These are phyloP conservation scores for Fusarium hainanense DNA, from an alignment of 2,329 filamentous ascomycete species.

Conservation along the genomic window DNA sequence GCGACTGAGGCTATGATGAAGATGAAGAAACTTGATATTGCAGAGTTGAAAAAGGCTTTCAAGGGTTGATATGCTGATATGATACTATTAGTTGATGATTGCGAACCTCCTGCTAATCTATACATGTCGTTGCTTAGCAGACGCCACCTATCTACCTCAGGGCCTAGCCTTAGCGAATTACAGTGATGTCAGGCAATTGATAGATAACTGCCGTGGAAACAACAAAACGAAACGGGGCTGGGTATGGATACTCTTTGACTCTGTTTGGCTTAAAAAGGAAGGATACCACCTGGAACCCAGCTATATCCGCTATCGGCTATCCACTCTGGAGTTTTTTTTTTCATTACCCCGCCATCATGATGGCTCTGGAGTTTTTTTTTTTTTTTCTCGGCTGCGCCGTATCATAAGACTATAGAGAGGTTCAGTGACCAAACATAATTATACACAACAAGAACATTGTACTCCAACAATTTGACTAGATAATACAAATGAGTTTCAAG, in stretches of 20 bases:
- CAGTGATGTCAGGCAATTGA: neutral
- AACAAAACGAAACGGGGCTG: neutral
- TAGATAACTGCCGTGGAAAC: neutral
- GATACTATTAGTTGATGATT: neutral
- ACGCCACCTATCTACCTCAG: neutral
- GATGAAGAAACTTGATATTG: constrained; percentile 59
- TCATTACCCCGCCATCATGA: constrained; percentile 10
- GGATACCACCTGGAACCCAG: neutral
- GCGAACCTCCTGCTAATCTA: too few relatives aligned
- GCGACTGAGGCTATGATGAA: constrained; percentile 53
- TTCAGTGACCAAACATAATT: too few relatives aligned
- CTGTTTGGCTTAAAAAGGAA: neutral
- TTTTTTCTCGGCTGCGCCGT: neutral
- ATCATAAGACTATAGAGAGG: neutral
- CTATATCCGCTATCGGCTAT: constrained; percentile 1
- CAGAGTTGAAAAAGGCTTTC: constrained; percentile 51
- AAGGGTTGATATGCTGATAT: constrained; percentile 13
- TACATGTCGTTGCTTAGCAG: neutral
- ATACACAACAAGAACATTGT: too few relatives aligned
- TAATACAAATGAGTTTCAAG: neutral
- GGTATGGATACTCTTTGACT: neutral
- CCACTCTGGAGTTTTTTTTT: constrained; percentile 2
- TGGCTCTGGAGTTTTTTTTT: neutral
- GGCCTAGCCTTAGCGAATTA: neutral
- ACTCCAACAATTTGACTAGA: neutral